phyloP scores from a whole-genome alignment of 495 filamentous ascomycete genomes.

The Penicillium herquei region DNA sequence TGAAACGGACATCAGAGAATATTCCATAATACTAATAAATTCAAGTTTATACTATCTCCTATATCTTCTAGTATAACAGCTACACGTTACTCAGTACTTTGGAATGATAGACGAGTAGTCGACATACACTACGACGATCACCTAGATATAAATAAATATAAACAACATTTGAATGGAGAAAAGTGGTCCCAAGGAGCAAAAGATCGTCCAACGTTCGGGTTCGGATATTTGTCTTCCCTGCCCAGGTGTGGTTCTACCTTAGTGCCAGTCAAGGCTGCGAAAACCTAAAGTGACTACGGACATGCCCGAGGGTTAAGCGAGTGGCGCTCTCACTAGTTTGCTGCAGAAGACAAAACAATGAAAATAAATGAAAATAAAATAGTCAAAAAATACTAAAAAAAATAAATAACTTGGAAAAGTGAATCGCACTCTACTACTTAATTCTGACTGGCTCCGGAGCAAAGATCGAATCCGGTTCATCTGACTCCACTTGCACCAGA shows the following conservation, averaged over 20 bases:
- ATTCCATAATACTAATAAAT: too few species aligned
- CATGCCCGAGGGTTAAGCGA: constrained; percentile 34
- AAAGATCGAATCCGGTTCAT: not conserved
- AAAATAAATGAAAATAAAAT: too few species aligned
- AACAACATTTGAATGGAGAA: not conserved
- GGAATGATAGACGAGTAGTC: too few species aligned
- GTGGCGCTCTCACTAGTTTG: constrained; percentile 24
- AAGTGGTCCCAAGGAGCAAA: constrained; percentile 1
- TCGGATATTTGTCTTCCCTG: too few species aligned
- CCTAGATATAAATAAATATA: not conserved
- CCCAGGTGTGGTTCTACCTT: too few species aligned
- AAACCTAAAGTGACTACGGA: constrained; percentile 13
- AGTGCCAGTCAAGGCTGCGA: too few species aligned
- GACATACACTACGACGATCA: not conserved
- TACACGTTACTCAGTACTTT: too few species aligned
- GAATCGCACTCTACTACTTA: constrained; percentile 1
- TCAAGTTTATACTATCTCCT: too few species aligned
- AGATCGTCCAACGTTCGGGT: constrained; percentile 1
- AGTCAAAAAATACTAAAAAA: too few species aligned
- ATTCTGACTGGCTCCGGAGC: not conserved
- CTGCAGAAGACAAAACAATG: constrained; percentile 4
- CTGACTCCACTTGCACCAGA: not conserved
- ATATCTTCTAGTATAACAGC: too few species aligned
- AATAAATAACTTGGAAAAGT: not conserved
- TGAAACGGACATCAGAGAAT: too few species aligned